These are phyloP conservation scores for Parasarocladium wereldwijsianum DNA, from an alignment of 2,329 filamentous ascomycete species.

Conservation along the genomic window DNA sequence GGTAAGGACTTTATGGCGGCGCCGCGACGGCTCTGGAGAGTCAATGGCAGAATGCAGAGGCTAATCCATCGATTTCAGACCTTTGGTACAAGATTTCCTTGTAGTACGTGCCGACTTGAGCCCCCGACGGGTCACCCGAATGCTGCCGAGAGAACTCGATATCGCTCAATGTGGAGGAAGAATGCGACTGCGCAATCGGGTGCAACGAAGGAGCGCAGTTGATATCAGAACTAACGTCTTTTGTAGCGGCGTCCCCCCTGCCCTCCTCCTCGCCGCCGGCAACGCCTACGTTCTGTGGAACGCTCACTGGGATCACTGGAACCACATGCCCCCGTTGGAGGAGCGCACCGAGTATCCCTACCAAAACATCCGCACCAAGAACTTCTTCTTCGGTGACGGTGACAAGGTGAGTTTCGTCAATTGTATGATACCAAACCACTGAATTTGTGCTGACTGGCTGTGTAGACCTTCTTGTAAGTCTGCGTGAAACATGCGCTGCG, in stretches of 20 bases:
- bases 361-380: constrained; percentile 96
- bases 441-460: constrained; percentile 14
- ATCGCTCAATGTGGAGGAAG: constrained; percentile 1
- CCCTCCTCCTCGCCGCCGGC: constrained; percentile 52
- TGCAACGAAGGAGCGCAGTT: neutral
- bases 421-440: no score
- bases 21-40: no score
- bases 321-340: constrained; percentile 71
- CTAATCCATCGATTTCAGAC: constrained; percentile 39
- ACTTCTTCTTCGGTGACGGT: constrained; percentile 87
- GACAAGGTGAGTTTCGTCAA: constrained; percentile 77
- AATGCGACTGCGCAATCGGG: constrained; percentile 1
- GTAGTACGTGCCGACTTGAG: constrained; percentile 52
- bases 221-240: constrained; percentile 10
- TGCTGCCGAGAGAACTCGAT: constrained; percentile 5
- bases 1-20: no score
- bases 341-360: constrained; percentile 89
- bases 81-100: constrained; percentile 93
- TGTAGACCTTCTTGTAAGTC: constrained; percentile 52
- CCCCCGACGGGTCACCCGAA: neutral
- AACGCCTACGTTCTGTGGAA: constrained; percentile 90
- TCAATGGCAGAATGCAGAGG: constrained; percentile 8
- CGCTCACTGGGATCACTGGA: constrained; percentile 95
- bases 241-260: constrained; percentile 64
- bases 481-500: neutral